phyloP scores from a whole-genome alignment of 208 protist species.

The Acanthamoeba triangularis region DNA sequence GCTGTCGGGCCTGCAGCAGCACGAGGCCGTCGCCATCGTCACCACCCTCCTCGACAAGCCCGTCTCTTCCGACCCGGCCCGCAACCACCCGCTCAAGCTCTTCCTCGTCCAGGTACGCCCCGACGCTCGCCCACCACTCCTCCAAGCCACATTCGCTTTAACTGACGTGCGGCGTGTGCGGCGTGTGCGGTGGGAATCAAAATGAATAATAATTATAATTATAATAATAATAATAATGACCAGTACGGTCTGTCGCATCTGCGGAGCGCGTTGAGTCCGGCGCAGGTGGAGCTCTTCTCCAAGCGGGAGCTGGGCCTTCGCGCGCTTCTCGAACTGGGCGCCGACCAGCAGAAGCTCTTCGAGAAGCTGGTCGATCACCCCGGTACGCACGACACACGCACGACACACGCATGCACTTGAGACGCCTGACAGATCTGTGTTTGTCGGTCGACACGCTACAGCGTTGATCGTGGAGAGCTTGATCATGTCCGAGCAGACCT shows the following conservation, averaged over 20 bases:
- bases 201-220: no score
- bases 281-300: slow-evolving; percentile 10
- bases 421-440: no score
- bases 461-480: slow-evolving; percentile 82
- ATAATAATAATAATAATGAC: no score
- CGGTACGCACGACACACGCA: neutral
- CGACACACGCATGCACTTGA: no score
- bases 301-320: slow-evolving; percentile 45
- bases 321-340: neutral
- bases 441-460: neutral
- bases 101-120: neutral
- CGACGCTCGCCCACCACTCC: no score
- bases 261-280: neutral
- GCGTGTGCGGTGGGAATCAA: neutral
- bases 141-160: neutral
- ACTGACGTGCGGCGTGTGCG: neutral
- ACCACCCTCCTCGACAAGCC: slow-evolving; percentile 11
- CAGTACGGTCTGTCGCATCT: neutral
- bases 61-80: neutral
- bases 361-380: slow-evolving; percentile 14
- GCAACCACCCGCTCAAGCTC: slow-evolving; percentile 33
- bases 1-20: slow-evolving; percentile 1
- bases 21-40: slow-evolving; percentile 17
- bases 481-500: slow-evolving; percentile 82
- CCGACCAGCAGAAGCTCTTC: slow-evolving; percentile 21